Percentiles rank a stretch among this genome's conserved stretches.
Evolutionary conservation across 2,329 filamentous ascomycete genomes (phyloP).

Genomic region (Beauveria asiatica): DNA sequence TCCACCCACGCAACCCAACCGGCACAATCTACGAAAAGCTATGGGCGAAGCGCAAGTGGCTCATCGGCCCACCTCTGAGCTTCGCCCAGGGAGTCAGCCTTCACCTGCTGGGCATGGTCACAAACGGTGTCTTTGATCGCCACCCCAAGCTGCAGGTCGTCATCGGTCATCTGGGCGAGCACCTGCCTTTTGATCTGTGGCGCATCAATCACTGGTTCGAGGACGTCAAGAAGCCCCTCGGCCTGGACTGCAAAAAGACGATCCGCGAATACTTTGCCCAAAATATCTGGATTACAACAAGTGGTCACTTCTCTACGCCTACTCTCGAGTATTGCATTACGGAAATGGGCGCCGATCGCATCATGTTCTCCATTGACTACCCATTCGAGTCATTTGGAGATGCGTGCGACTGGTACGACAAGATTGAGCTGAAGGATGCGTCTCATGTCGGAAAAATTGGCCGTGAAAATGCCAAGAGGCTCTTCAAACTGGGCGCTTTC

Average conservation of each 20-base stretch:
- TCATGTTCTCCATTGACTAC: conserved; percentile 46
- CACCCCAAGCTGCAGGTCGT: conserved; percentile 37
- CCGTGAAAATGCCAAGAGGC: conserved; percentile 33
- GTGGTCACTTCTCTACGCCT: conserved; percentile 45
- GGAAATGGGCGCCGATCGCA: conserved; percentile 40
- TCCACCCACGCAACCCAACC: conserved; percentile 52
- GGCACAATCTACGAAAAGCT: conserved; percentile 49
- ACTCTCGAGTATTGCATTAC: conserved; percentile 41
- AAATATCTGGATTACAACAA: conserved; percentile 50
- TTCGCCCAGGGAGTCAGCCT: conserved; percentile 52
- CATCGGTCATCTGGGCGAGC: conserved; percentile 40
- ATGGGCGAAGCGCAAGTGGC: conserved; percentile 49
- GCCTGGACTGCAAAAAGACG: conserved; percentile 38
- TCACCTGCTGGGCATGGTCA: conserved; percentile 44
- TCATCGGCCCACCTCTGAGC: conserved; percentile 49
- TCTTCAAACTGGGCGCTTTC: conserved; percentile 30
- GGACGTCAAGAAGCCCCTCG: conserved; percentile 43
- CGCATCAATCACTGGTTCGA: conserved; percentile 48
- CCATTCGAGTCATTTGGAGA: conserved; percentile 40
- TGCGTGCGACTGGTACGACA: conserved; percentile 34
- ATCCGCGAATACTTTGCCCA: conserved; percentile 44
- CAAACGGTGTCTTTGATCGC: conserved; percentile 42
- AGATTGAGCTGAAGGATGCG: conserved; percentile 23
- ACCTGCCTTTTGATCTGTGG: conserved; percentile 41
- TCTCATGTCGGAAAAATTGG: conserved; percentile 31